Percentiles rank a stretch among this genome's conserved stretches.
phyloP scores from a whole-genome alignment of 768 basidiomycete species.

The Russula ochroleuca region DNA sequence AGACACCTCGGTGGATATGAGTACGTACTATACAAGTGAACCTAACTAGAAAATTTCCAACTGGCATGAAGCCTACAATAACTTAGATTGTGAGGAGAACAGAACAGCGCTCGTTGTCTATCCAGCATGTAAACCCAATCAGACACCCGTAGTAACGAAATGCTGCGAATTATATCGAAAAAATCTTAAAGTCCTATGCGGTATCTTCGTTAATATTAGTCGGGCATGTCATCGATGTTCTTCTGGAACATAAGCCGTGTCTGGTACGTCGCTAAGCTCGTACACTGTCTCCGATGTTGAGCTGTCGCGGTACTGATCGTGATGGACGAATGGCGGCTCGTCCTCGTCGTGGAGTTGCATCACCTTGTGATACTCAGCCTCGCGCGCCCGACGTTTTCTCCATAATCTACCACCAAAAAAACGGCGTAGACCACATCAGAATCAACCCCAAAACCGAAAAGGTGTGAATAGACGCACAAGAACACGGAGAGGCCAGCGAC shows the following conservation, averaged over 20 bases:
- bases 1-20: too few species aligned
- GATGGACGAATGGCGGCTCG: constrained; percentile 1
- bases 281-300: not conserved
- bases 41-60: not conserved
- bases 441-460: not conserved
- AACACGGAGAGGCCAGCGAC: constrained; percentile 38
- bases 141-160: not conserved
- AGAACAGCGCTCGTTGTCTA: not conserved
- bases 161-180: not conserved
- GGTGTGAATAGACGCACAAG: constrained; percentile 32
- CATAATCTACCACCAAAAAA: constrained; percentile 12
- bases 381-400: constrained; percentile 19
- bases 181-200: not conserved
- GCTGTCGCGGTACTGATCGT: not conserved
- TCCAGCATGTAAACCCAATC: not conserved
- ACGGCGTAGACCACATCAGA: not conserved
- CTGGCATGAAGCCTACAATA: not conserved
- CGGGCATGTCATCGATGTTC: not conserved
- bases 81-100: not conserved
- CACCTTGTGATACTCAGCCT: constrained; percentile 11
- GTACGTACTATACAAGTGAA: not conserved
- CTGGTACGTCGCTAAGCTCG: not conserved
- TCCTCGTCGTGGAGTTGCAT: constrained; percentile 4
- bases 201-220: not conserved
- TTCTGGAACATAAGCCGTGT: not conserved